phyloP scores from a whole-genome alignment of 306 rosid species.

The Abrus precatorius region DNA sequence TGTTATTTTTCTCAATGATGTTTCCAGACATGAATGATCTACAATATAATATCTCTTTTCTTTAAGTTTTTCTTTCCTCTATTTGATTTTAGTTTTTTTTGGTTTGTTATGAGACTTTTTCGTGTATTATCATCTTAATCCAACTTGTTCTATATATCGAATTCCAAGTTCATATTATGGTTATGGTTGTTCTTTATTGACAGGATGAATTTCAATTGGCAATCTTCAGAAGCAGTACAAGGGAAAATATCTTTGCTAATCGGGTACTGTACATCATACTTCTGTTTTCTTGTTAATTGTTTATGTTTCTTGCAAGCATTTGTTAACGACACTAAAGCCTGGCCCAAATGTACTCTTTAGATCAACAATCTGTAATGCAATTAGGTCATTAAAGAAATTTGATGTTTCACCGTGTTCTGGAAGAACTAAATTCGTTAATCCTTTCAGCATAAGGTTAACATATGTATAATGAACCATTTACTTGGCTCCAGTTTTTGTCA shows the following conservation, averaged over 20 bases:
- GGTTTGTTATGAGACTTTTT: neutral
- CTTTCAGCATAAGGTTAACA: neutral
- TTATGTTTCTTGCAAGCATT: slow-evolving; percentile 20
- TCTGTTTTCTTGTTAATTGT: slow-evolving; percentile 8
- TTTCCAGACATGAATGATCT: slow-evolving; percentile 2
- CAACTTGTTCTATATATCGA: slow-evolving; percentile 4
- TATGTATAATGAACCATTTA: slow-evolving; percentile 23
- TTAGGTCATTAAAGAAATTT: slow-evolving; percentile 38
- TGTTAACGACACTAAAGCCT: neutral
- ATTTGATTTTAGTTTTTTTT: slow-evolving; percentile 3
- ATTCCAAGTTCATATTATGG: slow-evolving; percentile 33
- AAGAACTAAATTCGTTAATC: slow-evolving; percentile 3
- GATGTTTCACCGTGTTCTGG: neutral
- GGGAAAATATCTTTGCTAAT: slow-evolving; percentile 89
- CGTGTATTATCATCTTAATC: neutral
- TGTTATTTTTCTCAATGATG: slow-evolving; percentile 19
- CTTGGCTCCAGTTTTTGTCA: slow-evolving; percentile 2
- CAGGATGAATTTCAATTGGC: slow-evolving; percentile 99
- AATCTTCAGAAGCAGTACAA: slow-evolving; percentile 89
- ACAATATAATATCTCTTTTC: neutral
- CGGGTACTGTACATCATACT: slow-evolving; percentile 68
- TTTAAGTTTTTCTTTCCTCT: neutral
- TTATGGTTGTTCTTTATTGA: slow-evolving; percentile 46
- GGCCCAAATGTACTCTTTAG: slow-evolving; percentile 25
- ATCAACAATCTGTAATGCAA: slow-evolving; percentile 15